phyloP scores from a whole-genome alignment of 2,329 filamentous ascomycete species.

The Hortaea sp. region DNA sequence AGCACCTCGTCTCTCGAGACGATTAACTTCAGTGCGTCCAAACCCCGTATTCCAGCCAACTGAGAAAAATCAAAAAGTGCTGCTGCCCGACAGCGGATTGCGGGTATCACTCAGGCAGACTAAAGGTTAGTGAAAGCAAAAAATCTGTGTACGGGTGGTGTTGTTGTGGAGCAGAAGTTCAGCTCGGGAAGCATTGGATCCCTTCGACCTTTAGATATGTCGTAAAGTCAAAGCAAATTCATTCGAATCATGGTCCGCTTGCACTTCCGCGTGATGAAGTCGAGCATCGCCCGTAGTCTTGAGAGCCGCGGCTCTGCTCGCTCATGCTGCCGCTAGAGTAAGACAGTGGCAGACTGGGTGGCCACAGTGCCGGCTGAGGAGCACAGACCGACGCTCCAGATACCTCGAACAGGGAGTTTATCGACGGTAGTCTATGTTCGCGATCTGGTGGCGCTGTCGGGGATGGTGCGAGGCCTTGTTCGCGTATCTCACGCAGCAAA shows the following conservation, averaged over 20 bases:
- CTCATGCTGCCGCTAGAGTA: background rate
- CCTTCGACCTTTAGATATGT: no score
- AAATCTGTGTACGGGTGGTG: no score
- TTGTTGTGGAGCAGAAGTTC: no score
- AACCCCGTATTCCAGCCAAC: no score
- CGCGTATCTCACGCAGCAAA: constrained; percentile 9
- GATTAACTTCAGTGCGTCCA: no score
- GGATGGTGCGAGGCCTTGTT: background rate
- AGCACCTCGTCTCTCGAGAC: no score
- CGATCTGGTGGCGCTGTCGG: background rate
- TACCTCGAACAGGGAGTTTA: constrained; percentile 4
- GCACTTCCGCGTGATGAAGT: background rate
- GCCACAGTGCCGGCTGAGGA: background rate
- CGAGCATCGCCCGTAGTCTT: background rate
- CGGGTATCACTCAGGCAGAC: constrained; percentile 2
- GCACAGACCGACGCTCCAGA: background rate
- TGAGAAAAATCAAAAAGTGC: background rate
- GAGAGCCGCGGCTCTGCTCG: background rate
- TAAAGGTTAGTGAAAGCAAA: background rate
- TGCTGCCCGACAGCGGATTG: constrained; percentile 5
- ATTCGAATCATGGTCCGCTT: no score
- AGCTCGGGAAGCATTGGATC: no score
- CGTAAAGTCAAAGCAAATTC: no score
- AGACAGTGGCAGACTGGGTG: background rate
- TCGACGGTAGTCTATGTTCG: constrained; percentile 5